A percentile compares a stretch with the other conserved stretches of the same genome.
Evolutionary conservation across 2,329 filamentous ascomycete species (phyloP).

Genomic region (Domatiomyces globalis): DNA sequence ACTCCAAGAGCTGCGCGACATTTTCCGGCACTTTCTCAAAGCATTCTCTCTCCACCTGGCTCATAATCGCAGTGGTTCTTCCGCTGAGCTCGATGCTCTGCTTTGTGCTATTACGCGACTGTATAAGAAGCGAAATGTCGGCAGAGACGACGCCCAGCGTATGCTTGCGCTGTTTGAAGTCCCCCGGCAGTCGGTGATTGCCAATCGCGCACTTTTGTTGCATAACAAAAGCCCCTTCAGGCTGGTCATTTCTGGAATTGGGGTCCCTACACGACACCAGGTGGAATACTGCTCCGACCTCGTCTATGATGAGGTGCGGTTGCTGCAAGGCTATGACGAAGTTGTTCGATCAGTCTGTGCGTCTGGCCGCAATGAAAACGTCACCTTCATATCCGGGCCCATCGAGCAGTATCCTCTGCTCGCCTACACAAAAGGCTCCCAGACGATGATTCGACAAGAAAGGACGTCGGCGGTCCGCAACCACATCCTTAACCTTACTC

Average conservation of each 20-base stretch:
- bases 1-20: conserved; percentile 5
- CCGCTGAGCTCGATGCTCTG: conserved; percentile 50
- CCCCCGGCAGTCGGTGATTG: neutral
- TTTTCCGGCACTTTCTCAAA: conserved; percentile 41
- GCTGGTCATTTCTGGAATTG: conserved; percentile 28
- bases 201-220: conserved; percentile 3
- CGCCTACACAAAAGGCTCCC: conserved; percentile 10
- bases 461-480: conserved; percentile 10
- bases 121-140: conserved; percentile 59
- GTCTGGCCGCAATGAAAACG: conserved; percentile 27
- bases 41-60: conserved; percentile 55
- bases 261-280: conserved; percentile 16
- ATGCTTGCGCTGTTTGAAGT: conserved; percentile 49
- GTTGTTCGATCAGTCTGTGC: conserved; percentile 30
- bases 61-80: conserved; percentile 49
- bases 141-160: conserved; percentile 49
- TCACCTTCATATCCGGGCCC: conserved; percentile 19
- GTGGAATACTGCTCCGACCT: conserved; percentile 10
- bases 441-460: conserved; percentile 13
- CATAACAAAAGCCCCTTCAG: conserved; percentile 23
- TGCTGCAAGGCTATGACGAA: conserved; percentile 38
- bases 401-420: conserved; percentile 26
- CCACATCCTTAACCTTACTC: conserved; percentile 7
- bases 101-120: conserved; percentile 49
- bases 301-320: conserved; percentile 30